Percentiles rank a stretch among this genome's conserved stretches.
Evolutionary conservation across 768 basidiomycete species (phyloP).

Genomic region (Boletus tomentosulus): DNA sequence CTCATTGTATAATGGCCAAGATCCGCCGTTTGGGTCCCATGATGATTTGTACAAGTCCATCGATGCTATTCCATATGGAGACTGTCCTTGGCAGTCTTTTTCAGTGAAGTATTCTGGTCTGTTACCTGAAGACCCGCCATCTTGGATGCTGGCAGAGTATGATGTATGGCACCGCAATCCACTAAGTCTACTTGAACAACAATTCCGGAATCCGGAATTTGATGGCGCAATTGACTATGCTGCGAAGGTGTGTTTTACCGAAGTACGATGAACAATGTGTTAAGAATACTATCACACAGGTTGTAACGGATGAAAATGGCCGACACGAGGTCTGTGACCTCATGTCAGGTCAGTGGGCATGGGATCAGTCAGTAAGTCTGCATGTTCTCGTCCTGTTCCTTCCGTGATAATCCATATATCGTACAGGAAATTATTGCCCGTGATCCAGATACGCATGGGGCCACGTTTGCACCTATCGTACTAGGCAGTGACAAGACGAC

Average conservation of each 20-base stretch:
- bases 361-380: conserved; percentile 3
- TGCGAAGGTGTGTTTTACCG: background rate
- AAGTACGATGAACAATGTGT: no score
- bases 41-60: conserved; percentile 32
- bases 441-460: conserved; percentile 12
- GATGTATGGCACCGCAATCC: conserved; percentile 26
- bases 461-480: conserved; percentile 12
- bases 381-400: background rate
- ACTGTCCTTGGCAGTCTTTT: conserved; percentile 36
- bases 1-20: background rate
- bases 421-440: conserved; percentile 23
- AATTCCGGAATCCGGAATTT: background rate
- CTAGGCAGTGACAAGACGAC: conserved; percentile 17
- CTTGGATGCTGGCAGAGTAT: conserved; percentile 26
- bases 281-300: background rate
- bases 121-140: conserved; percentile 6
- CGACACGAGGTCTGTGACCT: background rate
- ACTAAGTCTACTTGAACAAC: background rate
- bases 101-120: conserved; percentile 23
- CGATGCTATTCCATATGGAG: conserved; percentile 32
- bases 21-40: conserved; percentile 25
- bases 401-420: background rate
- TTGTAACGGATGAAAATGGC: background rate
- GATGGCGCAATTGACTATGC: background rate
- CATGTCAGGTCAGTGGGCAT: conserved; percentile 13